Conservation (phyloP, 2,329 filamentous ascomycete species). For the Fusarium verrucosum region DNA sequence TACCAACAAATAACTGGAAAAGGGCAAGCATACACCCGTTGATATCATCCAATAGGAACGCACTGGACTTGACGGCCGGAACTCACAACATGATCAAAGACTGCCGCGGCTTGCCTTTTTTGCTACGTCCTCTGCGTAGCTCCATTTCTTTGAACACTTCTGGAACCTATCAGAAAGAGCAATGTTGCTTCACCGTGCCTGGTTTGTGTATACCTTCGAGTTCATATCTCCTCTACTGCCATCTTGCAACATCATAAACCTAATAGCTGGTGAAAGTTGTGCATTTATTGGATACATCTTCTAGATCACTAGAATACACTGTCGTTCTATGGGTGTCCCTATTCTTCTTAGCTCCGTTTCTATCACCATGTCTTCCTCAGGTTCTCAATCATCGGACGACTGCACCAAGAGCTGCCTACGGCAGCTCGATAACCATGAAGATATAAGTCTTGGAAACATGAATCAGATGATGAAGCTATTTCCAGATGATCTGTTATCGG, state of each 20-base stretch:
- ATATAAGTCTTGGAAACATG: background rate
- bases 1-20: too few relatives aligned
- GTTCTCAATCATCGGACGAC: background rate
- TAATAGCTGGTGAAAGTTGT: too few relatives aligned
- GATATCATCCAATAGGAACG: background rate
- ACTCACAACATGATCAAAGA: background rate
- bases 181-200: background rate
- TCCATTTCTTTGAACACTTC: background rate
- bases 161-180: background rate
- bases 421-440: background rate
- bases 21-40: too few relatives aligned
- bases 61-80: background rate
- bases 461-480: background rate
- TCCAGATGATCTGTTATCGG: background rate
- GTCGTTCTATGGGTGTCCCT: too few relatives aligned
- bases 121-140: background rate
- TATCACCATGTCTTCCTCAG: too few relatives aligned
- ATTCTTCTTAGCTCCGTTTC: too few relatives aligned
- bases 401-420: background rate
- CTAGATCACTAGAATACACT: too few relatives aligned
- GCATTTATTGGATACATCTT: too few relatives aligned
- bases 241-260: too few relatives aligned
- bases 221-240: accelerated
- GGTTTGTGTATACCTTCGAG: background rate
- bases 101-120: background rate